A percentile compares a stretch with the other conserved stretches of the same genome.
Evolutionary conservation across 108 stramenopile genomes (phyloP).

Genomic region (Parmales sp.): DNA sequence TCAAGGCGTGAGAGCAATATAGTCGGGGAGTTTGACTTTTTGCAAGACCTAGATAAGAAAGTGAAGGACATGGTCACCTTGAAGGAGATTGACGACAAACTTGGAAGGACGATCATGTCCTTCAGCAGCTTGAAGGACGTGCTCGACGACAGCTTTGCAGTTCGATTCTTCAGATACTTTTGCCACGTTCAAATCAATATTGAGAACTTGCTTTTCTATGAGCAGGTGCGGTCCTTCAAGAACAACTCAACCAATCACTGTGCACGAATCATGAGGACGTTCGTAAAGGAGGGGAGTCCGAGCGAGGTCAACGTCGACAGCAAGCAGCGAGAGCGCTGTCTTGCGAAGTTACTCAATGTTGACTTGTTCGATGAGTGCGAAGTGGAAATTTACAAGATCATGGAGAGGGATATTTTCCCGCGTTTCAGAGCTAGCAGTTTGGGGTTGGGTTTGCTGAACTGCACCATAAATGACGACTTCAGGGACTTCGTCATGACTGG

Average conservation of each 20-base stretch:
- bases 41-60: not conserved
- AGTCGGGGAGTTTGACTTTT: not conserved
- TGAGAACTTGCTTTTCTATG: not conserved
- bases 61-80: not conserved
- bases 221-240: constrained; percentile 8
- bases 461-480: no score
- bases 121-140: not conserved
- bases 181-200: not conserved
- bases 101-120: not conserved
- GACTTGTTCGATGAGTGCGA: constrained; percentile 4
- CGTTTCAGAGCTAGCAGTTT: constrained; percentile 13
- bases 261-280: not conserved
- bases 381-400: constrained; percentile 10
- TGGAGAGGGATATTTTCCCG: constrained; percentile 17
- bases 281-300: not conserved
- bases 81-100: not conserved
- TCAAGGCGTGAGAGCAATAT: not conserved
- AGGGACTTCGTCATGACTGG: no score
- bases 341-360: not conserved
- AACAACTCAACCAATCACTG: not conserved
- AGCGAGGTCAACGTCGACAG: not conserved
- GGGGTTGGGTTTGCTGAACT: constrained; percentile 9
- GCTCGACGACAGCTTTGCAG: not conserved
- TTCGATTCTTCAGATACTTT: not conserved
- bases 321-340: not conserved